Evolutionary conservation across 768 basidiomycete species (phyloP).

Genomic region (Boletus fagicola): DNA sequence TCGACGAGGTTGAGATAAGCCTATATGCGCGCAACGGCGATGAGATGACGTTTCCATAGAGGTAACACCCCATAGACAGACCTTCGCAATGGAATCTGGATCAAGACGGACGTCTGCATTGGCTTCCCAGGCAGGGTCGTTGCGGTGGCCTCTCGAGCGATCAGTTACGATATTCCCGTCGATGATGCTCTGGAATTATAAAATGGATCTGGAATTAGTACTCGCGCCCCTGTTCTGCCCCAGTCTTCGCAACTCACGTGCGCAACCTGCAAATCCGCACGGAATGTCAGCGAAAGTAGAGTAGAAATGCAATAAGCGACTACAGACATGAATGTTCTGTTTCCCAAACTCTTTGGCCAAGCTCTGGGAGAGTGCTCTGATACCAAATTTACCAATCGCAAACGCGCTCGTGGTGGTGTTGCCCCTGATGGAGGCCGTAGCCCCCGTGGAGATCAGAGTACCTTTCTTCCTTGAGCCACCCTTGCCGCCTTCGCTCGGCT

Average conservation of each 20-base stretch:
- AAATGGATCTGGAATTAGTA: not conserved
- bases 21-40: constrained; percentile 33
- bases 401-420: constrained; percentile 61
- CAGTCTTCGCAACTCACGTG: constrained; percentile 47
- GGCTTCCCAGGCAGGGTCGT: constrained; percentile 40
- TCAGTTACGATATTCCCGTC: constrained; percentile 57
- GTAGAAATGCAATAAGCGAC: not conserved
- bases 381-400: constrained; percentile 61
- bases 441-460: constrained; percentile 69
- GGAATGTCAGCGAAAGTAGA: not conserved
- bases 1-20: constrained; percentile 63
- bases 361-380: constrained; percentile 66
- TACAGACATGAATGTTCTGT: constrained; percentile 65
- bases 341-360: constrained; percentile 73
- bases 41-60: not conserved
- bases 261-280: constrained; percentile 43
- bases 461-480: constrained; percentile 55
- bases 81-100: constrained; percentile 70
- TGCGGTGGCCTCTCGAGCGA: constrained; percentile 28
- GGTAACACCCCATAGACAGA: constrained; percentile 29
- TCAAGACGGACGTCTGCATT: constrained; percentile 50
- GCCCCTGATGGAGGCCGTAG: constrained; percentile 65
- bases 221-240: not conserved
- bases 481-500: constrained; percentile 39
- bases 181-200: constrained; percentile 52